phyloP scores from a whole-genome alignment of 768 basidiomycete species.

The Imleria badia region DNA sequence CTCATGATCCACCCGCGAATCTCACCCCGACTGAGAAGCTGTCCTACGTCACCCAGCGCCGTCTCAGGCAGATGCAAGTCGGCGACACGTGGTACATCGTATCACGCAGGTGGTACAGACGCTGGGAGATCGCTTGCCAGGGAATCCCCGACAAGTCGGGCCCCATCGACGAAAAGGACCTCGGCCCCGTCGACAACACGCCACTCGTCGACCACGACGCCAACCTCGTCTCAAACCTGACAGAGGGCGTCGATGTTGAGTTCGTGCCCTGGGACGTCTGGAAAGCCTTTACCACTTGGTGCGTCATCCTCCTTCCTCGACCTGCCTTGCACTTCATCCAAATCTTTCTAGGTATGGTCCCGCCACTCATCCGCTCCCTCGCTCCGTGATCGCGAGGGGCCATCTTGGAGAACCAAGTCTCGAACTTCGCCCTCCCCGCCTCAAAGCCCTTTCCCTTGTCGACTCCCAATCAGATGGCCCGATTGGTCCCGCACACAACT shows the following conservation, averaged over 20 bases:
- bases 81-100: constrained; percentile 84
- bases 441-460: constrained; percentile 54
- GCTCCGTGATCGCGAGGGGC: constrained; percentile 66
- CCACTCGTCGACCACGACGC: constrained; percentile 56
- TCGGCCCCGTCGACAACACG: constrained; percentile 78
- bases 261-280: constrained; percentile 74
- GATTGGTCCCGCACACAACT: constrained; percentile 32
- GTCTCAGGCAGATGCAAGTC: constrained; percentile 48
- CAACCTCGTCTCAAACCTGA: constrained; percentile 41
- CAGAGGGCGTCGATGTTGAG: constrained; percentile 70
- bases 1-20: constrained; percentile 21
- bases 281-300: constrained; percentile 66
- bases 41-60: constrained; percentile 47
- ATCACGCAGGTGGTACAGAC: constrained; percentile 66
- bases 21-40: constrained; percentile 48
- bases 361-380: constrained; percentile 53
- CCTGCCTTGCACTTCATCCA: not conserved
- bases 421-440: constrained; percentile 69
- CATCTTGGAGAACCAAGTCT: constrained; percentile 49
- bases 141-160: constrained; percentile 72
- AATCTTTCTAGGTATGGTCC: constrained; percentile 68
- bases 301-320: not conserved
- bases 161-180: constrained; percentile 53
- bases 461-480: constrained; percentile 27
- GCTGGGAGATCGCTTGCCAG: constrained; percentile 72